Evolutionary conservation across 176 grass and related monocot species (phyloP), one percentile per base, ranked within the genome.

Genomic region (Elaeis guineensis): DNA sequence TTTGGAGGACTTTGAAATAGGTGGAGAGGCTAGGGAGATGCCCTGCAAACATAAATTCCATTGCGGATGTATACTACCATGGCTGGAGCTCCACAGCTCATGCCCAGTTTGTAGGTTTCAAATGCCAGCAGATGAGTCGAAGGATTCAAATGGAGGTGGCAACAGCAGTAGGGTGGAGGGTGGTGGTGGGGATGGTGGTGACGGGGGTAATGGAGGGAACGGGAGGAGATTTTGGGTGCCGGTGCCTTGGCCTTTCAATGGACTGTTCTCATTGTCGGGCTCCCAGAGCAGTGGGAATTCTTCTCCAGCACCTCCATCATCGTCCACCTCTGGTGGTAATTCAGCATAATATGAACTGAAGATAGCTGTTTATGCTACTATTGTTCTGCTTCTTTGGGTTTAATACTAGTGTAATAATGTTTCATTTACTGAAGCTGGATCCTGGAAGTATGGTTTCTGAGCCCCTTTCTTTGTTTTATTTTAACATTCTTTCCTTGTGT

Each of bases 31-130:
- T 5, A 77, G 67, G 65, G 78, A 98, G 79, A 89, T 98, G 87
- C 87, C 87, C 3, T 98, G 93, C 71, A 81, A 70, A 63, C 93
- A 98, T 75, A 49, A 55, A n/a, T 98, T 92, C 74, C 93, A 98
- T 75, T 52, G 67, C 20, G 22, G 15, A 11, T 98, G 93, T 75
- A 85, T 98, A 57, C 2, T 92, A 49, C 83, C 81, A 19, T 98
- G 93, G 93, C 93, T 98, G 50, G 93, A 83, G 48, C 50, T 80
- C 72, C 84, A 98, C 51, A 89, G 87, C 59, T 91, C 87, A 7
- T 98, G 93, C 70, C 93, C 93, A 9, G 79, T 92, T 52, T 98
- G 93, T 63, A 76, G 93, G 58, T 75, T 78, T 25, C 80, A 89
- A 73, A 66, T 98, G 81, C 87, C 93, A 7, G 62, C 71, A 2